These are phyloP conservation scores for Puccinia polysora DNA, from an alignment of 1,284 basidiomycete genomes.

Conservation along the genomic window DNA sequence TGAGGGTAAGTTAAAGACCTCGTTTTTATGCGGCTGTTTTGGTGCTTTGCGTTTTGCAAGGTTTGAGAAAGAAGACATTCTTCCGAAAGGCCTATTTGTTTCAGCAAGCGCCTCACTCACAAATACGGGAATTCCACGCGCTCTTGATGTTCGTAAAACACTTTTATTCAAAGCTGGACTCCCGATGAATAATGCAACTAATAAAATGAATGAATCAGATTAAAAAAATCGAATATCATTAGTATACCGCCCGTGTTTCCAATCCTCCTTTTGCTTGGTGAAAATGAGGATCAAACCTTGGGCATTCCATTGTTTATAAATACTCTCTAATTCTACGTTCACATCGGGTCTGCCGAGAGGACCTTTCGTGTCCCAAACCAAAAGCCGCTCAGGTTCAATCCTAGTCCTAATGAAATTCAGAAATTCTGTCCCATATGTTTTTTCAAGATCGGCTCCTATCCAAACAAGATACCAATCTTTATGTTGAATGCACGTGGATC, in stretches of 20 bases:
- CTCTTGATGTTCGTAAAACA: conserved; percentile 38
- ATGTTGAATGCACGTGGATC: conserved; percentile 69
- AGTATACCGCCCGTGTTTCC: not conserved
- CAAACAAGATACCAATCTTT: conserved; percentile 66
- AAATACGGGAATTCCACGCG: conserved; percentile 41
- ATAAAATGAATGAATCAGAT: not conserved
- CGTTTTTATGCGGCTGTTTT: not conserved
- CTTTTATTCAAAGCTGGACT: conserved; percentile 38
- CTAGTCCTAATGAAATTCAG: conserved; percentile 64
- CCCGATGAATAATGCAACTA: conserved; percentile 44
- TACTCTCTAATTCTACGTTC: conserved; percentile 68
- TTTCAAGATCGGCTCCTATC: conserved; percentile 60
- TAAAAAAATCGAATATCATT: not conserved
- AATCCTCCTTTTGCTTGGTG: not conserved
- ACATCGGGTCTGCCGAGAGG: conserved; percentile 68
- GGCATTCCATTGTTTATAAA: conserved; percentile 63
- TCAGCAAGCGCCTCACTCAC: too few relatives aligned
- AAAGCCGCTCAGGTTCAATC: conserved; percentile 64
- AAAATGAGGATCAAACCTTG: conserved; percentile 58
- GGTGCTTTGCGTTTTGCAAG: not conserved
- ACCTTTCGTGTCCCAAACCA: conserved; percentile 69
- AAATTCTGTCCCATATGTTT: conserved; percentile 70
- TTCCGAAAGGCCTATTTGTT: too few relatives aligned
- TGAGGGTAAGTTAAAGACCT: not conserved
- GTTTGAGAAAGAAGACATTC: not conserved